Percentiles rank a stretch among this genome's conserved stretches.
phyloP scores from a whole-genome alignment of 75 land plant genomes.

The Pinus albicaulis region DNA sequence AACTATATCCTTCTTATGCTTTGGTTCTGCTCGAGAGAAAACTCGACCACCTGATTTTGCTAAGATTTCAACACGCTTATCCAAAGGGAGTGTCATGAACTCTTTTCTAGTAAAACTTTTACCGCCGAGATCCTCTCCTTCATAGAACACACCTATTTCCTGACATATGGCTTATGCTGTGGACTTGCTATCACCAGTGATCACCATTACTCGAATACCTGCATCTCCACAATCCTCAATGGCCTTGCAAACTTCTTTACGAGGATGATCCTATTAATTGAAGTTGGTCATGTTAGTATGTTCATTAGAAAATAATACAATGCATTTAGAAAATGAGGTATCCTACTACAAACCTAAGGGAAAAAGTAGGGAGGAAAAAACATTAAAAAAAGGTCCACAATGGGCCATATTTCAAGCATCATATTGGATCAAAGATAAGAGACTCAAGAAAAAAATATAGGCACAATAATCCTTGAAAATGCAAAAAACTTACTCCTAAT shows the following conservation, averaged over 20 bases:
- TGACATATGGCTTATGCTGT: constrained; percentile 91
- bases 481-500: constrained; percentile 54
- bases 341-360: not conserved
- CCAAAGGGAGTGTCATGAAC: constrained; percentile 27
- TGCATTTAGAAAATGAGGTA: not conserved
- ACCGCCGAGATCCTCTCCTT: constrained; percentile 22
- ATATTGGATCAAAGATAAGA: not conserved
- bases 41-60: constrained; percentile 24
- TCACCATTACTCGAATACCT: constrained; percentile 89
- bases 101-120: constrained; percentile 42
- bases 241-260: constrained; percentile 78
- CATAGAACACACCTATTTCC: constrained; percentile 71
- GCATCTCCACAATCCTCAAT: constrained; percentile 80
- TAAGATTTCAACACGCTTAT: constrained; percentile 15
- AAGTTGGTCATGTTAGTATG: not conserved
- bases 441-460: not conserved
- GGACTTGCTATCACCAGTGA: constrained; percentile 89
- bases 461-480: not conserved
- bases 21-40: constrained; percentile 37
- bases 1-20: constrained; percentile 79
- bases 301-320: not conserved
- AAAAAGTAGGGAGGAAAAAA: not conserved
- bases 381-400: constrained; percentile 17
- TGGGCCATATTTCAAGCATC: constrained; percentile 22
- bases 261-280: constrained; percentile 84